Base-by-base conservation (phyloP, 1,139 yeast species). In the Hyphopichia wangnamkhiaoensis region DNA sequence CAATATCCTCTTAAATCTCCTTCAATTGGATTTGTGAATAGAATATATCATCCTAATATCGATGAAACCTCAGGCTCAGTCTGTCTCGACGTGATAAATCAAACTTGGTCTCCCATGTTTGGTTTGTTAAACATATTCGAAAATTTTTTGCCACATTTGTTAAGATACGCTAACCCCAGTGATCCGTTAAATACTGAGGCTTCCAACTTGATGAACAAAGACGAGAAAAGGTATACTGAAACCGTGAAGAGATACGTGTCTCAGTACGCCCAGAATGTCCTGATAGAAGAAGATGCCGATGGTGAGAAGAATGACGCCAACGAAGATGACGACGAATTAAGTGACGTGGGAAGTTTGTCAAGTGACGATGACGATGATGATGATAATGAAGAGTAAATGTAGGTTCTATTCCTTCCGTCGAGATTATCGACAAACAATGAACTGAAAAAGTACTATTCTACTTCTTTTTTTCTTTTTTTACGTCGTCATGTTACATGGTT, bases 71-170 rank as follows among this genome's bases (percentile, higher is more conserved):
- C 95, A 3, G 98, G 98, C 0, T 83, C 95, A 0, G 97, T 93
- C 12, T 93, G 98, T 63, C 79, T 93, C 43, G 98, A 93, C 58
- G 98, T 93, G 26, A 91, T 93, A 50, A 93, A 93, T 62, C 97
- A 93, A 58, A 90, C 98, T 1, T 93, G 98, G 98, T 86, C 95
- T 33, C 98, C 98, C 2, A 87, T 93, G 91, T 93, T 90, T 70
- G 98, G 93, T 37, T 75, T 91, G 52, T 72, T 84, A 50, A 93
- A 93, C 60, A 88, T 93, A 29, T 90, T 93, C 59, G 98, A 93
- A 57, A 85, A 90, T 56, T 93, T 93, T 67, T 68, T 93, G 48
- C 98, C 98, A 10, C 98, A 94, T 54, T 69, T 93, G 43, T 70
- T 93, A 46, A 78, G 94, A 43, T 93, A 93, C 56, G 98, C 98